These are phyloP conservation scores for Colletotrichum navitas DNA, from an alignment of 2,329 filamentous ascomycete species.

Conservation along the genomic window DNA sequence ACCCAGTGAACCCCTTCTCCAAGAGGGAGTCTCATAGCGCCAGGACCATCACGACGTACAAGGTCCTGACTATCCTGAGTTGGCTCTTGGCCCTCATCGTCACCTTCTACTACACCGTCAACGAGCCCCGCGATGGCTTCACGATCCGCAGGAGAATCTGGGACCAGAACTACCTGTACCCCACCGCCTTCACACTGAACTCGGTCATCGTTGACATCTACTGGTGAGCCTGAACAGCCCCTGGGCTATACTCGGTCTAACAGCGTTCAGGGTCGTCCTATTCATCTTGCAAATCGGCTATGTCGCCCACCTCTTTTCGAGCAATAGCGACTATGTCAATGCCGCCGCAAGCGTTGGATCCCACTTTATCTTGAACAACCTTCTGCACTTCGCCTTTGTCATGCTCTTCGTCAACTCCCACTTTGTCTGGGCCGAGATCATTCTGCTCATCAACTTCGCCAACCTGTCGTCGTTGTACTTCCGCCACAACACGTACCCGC, in stretches of 20 bases:
- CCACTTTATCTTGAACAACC: slow-evolving; percentile 89
- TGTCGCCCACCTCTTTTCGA: slow-evolving; percentile 80
- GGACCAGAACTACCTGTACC: slow-evolving; percentile 76
- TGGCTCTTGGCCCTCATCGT: slow-evolving; percentile 81
- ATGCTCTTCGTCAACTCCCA: slow-evolving; percentile 83
- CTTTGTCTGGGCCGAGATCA: slow-evolving; percentile 81
- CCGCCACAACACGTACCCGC: slow-evolving; percentile 78
- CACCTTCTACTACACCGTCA: slow-evolving; percentile 80
- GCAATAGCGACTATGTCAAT: slow-evolving; percentile 71
- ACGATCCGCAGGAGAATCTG: slow-evolving; percentile 75
- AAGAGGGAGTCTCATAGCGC: slow-evolving; percentile 75
- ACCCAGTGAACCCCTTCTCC: slow-evolving; percentile 80
- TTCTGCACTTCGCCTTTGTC: slow-evolving; percentile 85
- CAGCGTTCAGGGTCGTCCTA: slow-evolving; percentile 71
- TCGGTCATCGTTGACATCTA: slow-evolving; percentile 75
- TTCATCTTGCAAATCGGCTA: slow-evolving; percentile 83
- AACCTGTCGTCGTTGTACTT: slow-evolving; percentile 86
- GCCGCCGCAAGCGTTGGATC: slow-evolving; percentile 82
- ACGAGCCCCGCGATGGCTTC: slow-evolving; percentile 72
- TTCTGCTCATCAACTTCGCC: slow-evolving; percentile 84
- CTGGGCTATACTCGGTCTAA: slow-evolving; percentile 10
- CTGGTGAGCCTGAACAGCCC: slow-evolving; percentile 67
- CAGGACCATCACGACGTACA: slow-evolving; percentile 77
- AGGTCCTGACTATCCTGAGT: slow-evolving; percentile 77
- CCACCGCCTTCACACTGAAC: slow-evolving; percentile 83